phyloP scores from a whole-genome alignment of 768 basidiomycete genomes.

The Cystofilobasidium macerans region DNA sequence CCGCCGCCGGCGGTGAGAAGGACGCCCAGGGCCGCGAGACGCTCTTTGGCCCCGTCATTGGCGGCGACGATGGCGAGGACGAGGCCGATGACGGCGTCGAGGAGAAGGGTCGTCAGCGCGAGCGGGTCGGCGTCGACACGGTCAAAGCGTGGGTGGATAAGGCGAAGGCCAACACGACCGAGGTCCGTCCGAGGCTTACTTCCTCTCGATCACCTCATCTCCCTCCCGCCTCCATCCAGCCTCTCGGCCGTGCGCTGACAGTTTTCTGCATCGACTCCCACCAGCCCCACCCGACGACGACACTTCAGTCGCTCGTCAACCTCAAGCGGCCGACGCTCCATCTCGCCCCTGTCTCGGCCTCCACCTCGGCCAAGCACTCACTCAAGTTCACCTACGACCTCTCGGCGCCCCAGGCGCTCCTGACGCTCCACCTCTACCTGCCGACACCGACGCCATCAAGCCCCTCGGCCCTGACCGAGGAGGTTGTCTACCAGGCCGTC shows the following conservation, averaged over 20 bases:
- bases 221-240: not conserved
- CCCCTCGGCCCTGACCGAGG: slow-evolving; percentile 28
- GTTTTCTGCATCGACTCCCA: slow-evolving; percentile 32
- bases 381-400: slow-evolving; percentile 89
- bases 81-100: slow-evolving; percentile 44
- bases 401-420: slow-evolving; percentile 70
- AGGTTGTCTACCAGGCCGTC: slow-evolving; percentile 52
- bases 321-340: slow-evolving; percentile 73
- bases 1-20: not conserved
- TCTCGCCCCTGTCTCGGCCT: slow-evolving; percentile 44
- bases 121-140: slow-evolving; percentile 68
- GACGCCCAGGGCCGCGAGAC: slow-evolving; percentile 51
- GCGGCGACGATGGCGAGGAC: slow-evolving; percentile 47
- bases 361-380: slow-evolving; percentile 48
- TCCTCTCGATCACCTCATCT: not conserved
- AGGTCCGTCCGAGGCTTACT: slow-evolving; percentile 45
- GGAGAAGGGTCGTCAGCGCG: slow-evolving; percentile 34
- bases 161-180: slow-evolving; percentile 53
- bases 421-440: slow-evolving; percentile 65
- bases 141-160: slow-evolving; percentile 67
- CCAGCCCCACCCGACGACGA: slow-evolving; percentile 72
- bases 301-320: slow-evolving; percentile 86
- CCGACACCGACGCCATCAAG: slow-evolving; percentile 42
- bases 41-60: slow-evolving; percentile 84
- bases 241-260: not conserved